phyloP scores from a whole-genome alignment of 441 rosid genomes.

The Pelargonium australe region DNA sequence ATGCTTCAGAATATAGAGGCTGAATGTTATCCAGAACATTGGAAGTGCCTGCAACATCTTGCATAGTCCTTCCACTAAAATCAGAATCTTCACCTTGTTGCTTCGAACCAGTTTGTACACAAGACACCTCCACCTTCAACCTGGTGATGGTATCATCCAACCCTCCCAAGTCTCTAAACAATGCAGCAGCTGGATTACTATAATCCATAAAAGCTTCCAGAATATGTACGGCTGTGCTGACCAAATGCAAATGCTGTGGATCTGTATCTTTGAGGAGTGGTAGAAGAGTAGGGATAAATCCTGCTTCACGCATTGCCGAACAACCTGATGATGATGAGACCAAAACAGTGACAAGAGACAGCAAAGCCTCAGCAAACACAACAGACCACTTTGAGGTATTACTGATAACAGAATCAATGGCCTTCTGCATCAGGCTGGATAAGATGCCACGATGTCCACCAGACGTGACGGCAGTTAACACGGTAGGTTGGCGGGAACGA shows the following conservation, averaged over 20 bases:
- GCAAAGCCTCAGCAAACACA: conserved; percentile 84
- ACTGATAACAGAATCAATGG: conserved; percentile 69
- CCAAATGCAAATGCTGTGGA: conserved; percentile 90
- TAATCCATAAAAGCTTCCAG: conserved; percentile 94
- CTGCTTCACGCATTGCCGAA: conserved; percentile 96
- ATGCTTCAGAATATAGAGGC: conserved; percentile 77
- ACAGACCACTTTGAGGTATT: conserved; percentile 74
- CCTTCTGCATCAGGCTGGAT: conserved; percentile 88
- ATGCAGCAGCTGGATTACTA: conserved; percentile 87
- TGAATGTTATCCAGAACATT: conserved; percentile 51
- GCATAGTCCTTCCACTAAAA: conserved; percentile 33
- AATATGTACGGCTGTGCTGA: conserved; percentile 79
- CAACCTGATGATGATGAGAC: conserved; percentile 93
- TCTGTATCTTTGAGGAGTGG: conserved; percentile 94
- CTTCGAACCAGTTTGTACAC: conserved; percentile 51
- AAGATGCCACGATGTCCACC: conserved; percentile 91
- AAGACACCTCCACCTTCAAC: conserved; percentile 71
- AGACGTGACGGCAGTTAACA: conserved; percentile 82
- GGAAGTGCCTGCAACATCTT: conserved; percentile 35
- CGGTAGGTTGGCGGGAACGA: conserved; percentile 78
- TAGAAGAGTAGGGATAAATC: conserved; percentile 83
- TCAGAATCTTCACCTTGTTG: conserved; percentile 51
- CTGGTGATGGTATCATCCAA: conserved; percentile 90
- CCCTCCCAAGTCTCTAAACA: conserved; percentile 96
- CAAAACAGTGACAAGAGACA: conserved; percentile 84